These are phyloP conservation scores for Cryptococcus sp. DNA, from an alignment of 1,284 basidiomycete genomes.

Conservation along the genomic window DNA sequence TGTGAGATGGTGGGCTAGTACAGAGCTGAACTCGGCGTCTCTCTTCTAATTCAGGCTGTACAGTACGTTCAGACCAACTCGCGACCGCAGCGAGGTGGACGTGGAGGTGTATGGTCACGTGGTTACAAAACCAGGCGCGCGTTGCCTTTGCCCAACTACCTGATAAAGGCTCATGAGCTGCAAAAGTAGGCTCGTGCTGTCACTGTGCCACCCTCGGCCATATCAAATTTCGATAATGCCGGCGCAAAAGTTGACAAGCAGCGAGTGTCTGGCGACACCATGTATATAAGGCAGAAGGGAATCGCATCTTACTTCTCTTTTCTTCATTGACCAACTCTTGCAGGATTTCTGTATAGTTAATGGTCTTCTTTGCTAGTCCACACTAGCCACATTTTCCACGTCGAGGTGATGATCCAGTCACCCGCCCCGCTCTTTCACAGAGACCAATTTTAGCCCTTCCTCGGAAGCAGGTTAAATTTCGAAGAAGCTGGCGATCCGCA, in stretches of 20 bases:
- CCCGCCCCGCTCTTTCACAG: slow-evolving; percentile 52
- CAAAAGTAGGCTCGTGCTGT: too few species aligned
- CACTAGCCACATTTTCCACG: slow-evolving; percentile 54
- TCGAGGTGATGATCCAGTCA: slow-evolving; percentile 52
- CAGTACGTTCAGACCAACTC: too few species aligned
- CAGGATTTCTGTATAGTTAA: slow-evolving; percentile 53
- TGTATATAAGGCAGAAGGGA: too few species aligned
- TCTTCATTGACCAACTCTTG: slow-evolving; percentile 12
- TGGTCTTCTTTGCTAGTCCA: slow-evolving; percentile 52
- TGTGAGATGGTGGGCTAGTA: background rate
- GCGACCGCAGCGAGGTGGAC: background rate
- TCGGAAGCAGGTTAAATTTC: slow-evolving; percentile 21
- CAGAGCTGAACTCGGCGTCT: background rate
- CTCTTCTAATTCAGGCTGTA: background rate
- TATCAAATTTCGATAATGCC: too few species aligned
- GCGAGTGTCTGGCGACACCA: too few species aligned
- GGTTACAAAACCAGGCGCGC: background rate
- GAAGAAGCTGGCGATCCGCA: slow-evolving; percentile 51
- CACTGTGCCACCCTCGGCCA: too few species aligned
- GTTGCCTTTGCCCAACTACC: too few species aligned
- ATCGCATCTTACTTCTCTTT: slow-evolving; percentile 3
- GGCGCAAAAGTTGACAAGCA: too few species aligned
- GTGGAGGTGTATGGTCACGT: slow-evolving; percentile 1
- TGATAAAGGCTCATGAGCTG: too few species aligned
- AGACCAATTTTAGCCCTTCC: slow-evolving; percentile 32